Percentiles rank a stretch among this genome's conserved stretches.
phyloP scores from a whole-genome alignment of 192 early-diverging fungal species.

The Gigaspora rosea region DNA sequence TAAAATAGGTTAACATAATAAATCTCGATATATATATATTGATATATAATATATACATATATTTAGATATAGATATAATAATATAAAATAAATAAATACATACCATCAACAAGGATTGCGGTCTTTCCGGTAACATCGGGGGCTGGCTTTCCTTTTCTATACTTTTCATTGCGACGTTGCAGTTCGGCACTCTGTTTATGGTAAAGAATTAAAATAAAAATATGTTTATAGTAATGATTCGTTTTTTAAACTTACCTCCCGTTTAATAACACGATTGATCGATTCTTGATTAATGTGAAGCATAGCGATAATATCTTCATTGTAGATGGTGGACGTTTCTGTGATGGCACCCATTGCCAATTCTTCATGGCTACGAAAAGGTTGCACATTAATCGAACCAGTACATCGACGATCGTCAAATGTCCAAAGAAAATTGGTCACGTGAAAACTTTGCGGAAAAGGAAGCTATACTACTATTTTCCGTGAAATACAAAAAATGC shows the following conservation, averaged over 20 bases:
- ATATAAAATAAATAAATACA: neutral
- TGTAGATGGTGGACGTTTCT: slow-evolving; percentile 9
- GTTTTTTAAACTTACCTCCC: slow-evolving; percentile 3
- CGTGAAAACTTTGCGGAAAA: too few relatives aligned
- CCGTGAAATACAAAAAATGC: too few relatives aligned
- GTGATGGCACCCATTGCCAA: slow-evolving; percentile 33
- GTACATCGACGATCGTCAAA: too few relatives aligned
- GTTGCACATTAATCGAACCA: neutral
- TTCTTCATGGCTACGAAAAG: slow-evolving; percentile 24
- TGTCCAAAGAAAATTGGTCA: too few relatives aligned
- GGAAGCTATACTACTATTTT: too few relatives aligned
- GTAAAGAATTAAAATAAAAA: too few relatives aligned
- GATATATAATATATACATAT: neutral
- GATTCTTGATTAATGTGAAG: slow-evolving; percentile 25
- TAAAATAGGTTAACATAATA: neutral
- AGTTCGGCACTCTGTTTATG: slow-evolving; percentile 13
- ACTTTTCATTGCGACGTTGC: slow-evolving; percentile 18
- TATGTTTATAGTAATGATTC: too few relatives aligned
- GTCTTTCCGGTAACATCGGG: slow-evolving; percentile 18
- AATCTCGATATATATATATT: neutral
- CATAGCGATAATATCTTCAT: slow-evolving; percentile 12
- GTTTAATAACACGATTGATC: slow-evolving; percentile 18
- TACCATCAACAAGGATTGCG: slow-evolving; percentile 33
- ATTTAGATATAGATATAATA: neutral
- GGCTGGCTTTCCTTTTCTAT: slow-evolving; percentile 29